Evolutionary conservation across 1,139 yeast species (phyloP).

Genomic region (Kodamaea plutei): DNA sequence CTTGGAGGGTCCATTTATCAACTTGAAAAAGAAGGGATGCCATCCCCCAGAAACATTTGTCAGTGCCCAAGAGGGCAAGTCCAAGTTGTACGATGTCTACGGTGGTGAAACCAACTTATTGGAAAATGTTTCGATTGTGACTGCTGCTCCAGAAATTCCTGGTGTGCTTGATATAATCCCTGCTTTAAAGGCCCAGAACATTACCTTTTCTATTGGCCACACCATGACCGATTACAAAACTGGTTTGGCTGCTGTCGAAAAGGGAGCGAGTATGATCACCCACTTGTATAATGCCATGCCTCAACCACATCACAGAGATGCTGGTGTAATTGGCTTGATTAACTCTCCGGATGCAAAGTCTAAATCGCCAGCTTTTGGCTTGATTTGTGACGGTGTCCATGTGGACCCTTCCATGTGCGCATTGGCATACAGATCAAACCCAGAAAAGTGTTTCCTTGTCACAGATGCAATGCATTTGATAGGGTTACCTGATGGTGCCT

Average conservation of each 20-base stretch:
- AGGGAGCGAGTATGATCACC: slow-evolving; percentile 59
- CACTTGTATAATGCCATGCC: slow-evolving; percentile 69
- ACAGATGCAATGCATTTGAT: slow-evolving; percentile 61
- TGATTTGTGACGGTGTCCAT: slow-evolving; percentile 61
- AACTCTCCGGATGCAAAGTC: slow-evolving; percentile 33
- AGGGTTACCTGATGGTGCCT: slow-evolving; percentile 49
- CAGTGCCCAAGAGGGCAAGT: slow-evolving; percentile 37
- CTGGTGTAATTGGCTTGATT: slow-evolving; percentile 55
- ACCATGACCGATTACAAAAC: slow-evolving; percentile 48
- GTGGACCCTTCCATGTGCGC: slow-evolving; percentile 56
- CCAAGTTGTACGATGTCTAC: slow-evolving; percentile 43
- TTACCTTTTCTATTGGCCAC: slow-evolving; percentile 56
- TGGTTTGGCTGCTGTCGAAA: slow-evolving; percentile 45
- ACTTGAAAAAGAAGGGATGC: slow-evolving; percentile 54
- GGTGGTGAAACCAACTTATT: slow-evolving; percentile 40
- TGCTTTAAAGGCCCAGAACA: slow-evolving; percentile 27
- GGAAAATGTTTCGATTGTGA: slow-evolving; percentile 47
- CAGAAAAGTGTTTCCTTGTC: slow-evolving; percentile 54
- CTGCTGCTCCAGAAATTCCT: slow-evolving; percentile 61
- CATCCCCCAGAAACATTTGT: slow-evolving; percentile 58
- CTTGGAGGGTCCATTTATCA: slow-evolving; percentile 61
- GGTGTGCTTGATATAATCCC: slow-evolving; percentile 52
- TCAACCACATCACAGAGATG: slow-evolving; percentile 60
- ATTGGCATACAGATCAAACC: slow-evolving; percentile 51
- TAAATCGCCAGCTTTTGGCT: slow-evolving; percentile 49